These are phyloP conservation scores for Penicillium steckii DNA, from an alignment of 495 filamentous ascomycete genomes.

Conservation along the genomic window DNA sequence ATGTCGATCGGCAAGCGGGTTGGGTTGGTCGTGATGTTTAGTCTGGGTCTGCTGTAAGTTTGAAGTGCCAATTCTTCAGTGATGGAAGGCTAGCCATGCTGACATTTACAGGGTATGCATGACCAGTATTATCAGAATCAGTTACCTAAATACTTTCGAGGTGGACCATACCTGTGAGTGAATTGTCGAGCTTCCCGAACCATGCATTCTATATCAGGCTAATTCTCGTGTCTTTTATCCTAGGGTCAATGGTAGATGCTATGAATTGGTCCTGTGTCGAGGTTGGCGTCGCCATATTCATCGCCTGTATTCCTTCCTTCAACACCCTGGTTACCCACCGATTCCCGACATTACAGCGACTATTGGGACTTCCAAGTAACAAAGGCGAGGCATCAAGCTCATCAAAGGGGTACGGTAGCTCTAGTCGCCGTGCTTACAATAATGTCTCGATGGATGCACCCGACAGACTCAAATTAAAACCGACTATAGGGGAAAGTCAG, in stretches of 20 bases:
- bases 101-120: slow-evolving; percentile 21
- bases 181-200: too few relatives aligned
- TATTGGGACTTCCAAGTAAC: slow-evolving; percentile 9
- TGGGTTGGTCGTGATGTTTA: slow-evolving; percentile 31
- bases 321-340: slow-evolving; percentile 18
- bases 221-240: too few relatives aligned
- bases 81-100: too few relatives aligned
- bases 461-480: not conserved
- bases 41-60: slow-evolving; percentile 37
- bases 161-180: slow-evolving; percentile 22
- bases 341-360: slow-evolving; percentile 15
- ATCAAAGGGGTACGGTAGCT: not conserved
- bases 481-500: not conserved
- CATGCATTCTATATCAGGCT: too few relatives aligned
- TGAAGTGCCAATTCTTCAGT: too few relatives aligned
- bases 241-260: slow-evolving; percentile 19
- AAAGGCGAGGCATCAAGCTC: not conserved
- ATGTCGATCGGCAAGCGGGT: slow-evolving; percentile 28
- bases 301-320: slow-evolving; percentile 20
- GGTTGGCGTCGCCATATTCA: slow-evolving; percentile 20
- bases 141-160: slow-evolving; percentile 17
- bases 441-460: not conserved
- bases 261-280: slow-evolving; percentile 25
- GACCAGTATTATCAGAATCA: slow-evolving; percentile 22
- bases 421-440: not conserved